phyloP scores from a whole-genome alignment of 176 grass and related monocot species.

The Musa itinerans region DNA sequence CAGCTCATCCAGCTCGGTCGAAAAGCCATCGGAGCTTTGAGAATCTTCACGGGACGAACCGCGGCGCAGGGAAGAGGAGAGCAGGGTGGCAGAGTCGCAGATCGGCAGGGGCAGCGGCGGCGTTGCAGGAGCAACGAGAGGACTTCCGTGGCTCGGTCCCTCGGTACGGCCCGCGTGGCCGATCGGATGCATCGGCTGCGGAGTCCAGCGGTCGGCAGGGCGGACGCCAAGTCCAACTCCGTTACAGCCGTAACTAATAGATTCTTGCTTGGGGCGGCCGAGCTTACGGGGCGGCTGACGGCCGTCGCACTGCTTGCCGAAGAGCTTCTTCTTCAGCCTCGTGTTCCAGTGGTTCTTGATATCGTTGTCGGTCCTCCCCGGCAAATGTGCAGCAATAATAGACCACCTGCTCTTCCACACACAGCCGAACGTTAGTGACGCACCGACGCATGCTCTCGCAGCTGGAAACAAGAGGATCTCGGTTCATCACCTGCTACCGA shows the following conservation, averaged over 20 bases:
- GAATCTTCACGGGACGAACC: too few relatives aligned
- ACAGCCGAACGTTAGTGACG: too few relatives aligned
- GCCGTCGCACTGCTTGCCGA: conserved; percentile 60
- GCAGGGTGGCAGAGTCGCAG: too few relatives aligned
- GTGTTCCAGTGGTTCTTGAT: conserved; percentile 99
- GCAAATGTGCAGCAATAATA: conserved; percentile 86
- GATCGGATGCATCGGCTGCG: too few relatives aligned
- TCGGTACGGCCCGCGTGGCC: too few relatives aligned
- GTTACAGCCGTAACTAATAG: neutral
- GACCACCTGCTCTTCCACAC: conserved; percentile 56
- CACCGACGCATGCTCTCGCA: too few relatives aligned
- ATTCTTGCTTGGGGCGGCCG: conserved; percentile 35
- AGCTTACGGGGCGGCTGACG: neutral
- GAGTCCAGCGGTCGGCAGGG: neutral
- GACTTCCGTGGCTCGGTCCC: too few relatives aligned
- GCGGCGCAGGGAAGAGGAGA: too few relatives aligned
- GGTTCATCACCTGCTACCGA: conserved; percentile 79
- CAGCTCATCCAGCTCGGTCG: conserved; percentile 49
- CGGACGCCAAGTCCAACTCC: conserved; percentile 16
- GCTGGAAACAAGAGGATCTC: neutral
- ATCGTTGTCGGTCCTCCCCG: conserved; percentile 90
- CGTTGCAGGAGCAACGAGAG: too few relatives aligned
- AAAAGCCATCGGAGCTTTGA: conserved; percentile 1
- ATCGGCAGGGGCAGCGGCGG: too few relatives aligned
- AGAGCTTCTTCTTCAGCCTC: conserved; percentile 91